These are phyloP conservation scores for Mycosphaerella arachidis DNA, from an alignment of 2,329 filamentous ascomycete genomes.

Conservation along the genomic window DNA sequence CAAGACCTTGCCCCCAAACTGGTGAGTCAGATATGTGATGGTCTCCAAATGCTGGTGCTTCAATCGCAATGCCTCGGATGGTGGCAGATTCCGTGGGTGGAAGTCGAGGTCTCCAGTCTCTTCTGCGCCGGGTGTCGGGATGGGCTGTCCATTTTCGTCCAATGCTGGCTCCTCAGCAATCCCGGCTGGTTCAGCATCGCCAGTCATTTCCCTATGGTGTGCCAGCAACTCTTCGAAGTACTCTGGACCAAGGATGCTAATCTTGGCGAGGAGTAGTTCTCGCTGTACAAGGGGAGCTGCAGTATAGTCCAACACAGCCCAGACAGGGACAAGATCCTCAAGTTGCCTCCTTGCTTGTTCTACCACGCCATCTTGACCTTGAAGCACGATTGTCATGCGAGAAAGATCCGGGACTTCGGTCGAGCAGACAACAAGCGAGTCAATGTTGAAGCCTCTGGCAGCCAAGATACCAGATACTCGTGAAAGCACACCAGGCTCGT, in stretches of 20 bases:
- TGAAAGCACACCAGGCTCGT: conserved; percentile 95
- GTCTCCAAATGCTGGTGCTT: conserved; percentile 97
- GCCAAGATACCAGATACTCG: conserved; percentile 95
- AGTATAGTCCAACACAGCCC: conserved; percentile 97
- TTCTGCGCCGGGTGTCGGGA: conserved; percentile 5
- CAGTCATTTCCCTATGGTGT: conserved; percentile 86
- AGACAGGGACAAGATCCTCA: conserved; percentile 94
- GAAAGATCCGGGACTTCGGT: conserved; percentile 96
- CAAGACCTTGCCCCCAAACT: conserved; percentile 94
- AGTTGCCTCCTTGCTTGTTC: conserved; percentile 94
- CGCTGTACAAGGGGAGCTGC: conserved; percentile 88
- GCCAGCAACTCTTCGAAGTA: conserved; percentile 96
- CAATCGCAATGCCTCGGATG: conserved; percentile 84
- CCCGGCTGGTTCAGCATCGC: conserved; percentile 25
- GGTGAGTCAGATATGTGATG: conserved; percentile 93
- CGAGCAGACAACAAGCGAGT: conserved; percentile 94
- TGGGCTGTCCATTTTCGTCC: conserved; percentile 11
- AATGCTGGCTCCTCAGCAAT: conserved; percentile 22
- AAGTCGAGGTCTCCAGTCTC: conserved; percentile 56
- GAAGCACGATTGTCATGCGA: conserved; percentile 97
- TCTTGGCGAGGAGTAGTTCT: conserved; percentile 89
- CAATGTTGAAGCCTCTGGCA: conserved; percentile 97
- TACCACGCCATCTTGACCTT: conserved; percentile 92
- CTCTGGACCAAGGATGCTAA: conserved; percentile 94
- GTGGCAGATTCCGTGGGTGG: conserved; percentile 81